Base-by-base conservation (phyloP, 1,284 basidiomycete genomes). In the Apiotrichum laibachii region DNA sequence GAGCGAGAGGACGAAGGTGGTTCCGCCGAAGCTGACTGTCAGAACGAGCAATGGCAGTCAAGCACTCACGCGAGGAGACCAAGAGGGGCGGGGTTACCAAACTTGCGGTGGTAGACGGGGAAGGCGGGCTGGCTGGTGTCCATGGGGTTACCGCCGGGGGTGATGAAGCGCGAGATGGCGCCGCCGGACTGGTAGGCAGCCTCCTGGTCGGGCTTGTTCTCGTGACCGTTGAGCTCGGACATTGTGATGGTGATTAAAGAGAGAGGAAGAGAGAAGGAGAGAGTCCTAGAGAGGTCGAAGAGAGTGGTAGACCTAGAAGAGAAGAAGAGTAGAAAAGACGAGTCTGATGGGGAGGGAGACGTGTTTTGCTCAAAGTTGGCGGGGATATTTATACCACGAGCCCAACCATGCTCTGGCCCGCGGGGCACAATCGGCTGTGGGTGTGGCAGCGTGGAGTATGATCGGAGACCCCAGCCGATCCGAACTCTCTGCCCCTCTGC, bases 31-130 rank as follows among this genome's bases (percentile, higher is more conserved):
- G 43, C 66, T 67, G 44, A 12, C 13, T 3, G 37, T 49, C 19
- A 47, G 50, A 55, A 34, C 11, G 34, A 35, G 18, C 33, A 35
- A 16, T 10, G 11, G 37, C 37, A 37, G 10, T 5, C 13, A n/a
- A 37, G 16, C 5, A 60, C 70, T 64, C 57, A 71, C 69, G 59
- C 64, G 57, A 79, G 70, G 26, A 81, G 72, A 60, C 83, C 83
- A 12, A 83, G 73, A 39, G 82, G 82, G 0, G 82, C 80, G 0
- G 82, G 82, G 74, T 83, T 83, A 60, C 76, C 82, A 56, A 82
- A 69, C 67, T 75, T 77, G 50, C 80, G 67, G 66, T 79, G 78
- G 69, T 70, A 78, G 56, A 77, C 68, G 54, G 68, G 72, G 66
- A 74, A 73, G 46, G 70, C 75, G 15, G 73, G 73, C 56, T 64